phyloP scores from a whole-genome alignment of 768 basidiomycete species.

The Mycena leptocephala region DNA sequence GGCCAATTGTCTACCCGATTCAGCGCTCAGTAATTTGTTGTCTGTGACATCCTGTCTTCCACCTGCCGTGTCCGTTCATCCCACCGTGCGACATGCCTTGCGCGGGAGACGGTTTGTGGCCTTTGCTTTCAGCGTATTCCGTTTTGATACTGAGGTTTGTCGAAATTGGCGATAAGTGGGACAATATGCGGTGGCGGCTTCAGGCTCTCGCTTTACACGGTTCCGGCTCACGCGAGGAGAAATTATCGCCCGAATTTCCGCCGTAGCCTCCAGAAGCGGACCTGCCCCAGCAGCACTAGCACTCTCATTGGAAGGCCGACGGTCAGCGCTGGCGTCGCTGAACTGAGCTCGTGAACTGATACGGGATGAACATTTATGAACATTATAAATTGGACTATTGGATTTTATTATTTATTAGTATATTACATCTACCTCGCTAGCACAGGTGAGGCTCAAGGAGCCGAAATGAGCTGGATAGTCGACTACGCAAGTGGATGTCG shows the following conservation, averaged over 20 bases:
- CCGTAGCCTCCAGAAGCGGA: conserved; percentile 19
- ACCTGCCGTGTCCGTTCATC: neutral
- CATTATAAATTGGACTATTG: conserved; percentile 16
- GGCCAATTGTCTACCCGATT: too few species aligned
- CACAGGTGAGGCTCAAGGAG: too few species aligned
- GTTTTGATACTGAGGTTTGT: conserved; percentile 13
- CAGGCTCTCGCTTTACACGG: conserved; percentile 12
- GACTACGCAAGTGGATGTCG: too few species aligned
- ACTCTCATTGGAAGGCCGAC: conserved; percentile 15
- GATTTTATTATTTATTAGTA: conserved; percentile 17
- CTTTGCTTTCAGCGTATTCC: conserved; percentile 1
- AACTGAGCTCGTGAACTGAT: conserved; percentile 11
- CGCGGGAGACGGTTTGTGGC: conserved; percentile 7
- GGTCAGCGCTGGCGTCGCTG: conserved; percentile 19
- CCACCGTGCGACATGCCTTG: neutral
- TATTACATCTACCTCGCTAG: conserved; percentile 13
- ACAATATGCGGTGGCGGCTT: too few species aligned
- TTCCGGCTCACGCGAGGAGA: conserved; percentile 9
- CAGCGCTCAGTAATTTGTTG: too few species aligned
- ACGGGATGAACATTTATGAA: conserved; percentile 17
- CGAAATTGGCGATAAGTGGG: conserved; percentile 9
- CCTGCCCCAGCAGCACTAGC: conserved; percentile 18
- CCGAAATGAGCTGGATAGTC: too few species aligned
- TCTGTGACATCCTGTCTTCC: too few species aligned
- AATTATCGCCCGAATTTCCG: conserved; percentile 20